phyloP scores from a whole-genome alignment of 306 rosid species.

The Quercus wislizeni region DNA sequence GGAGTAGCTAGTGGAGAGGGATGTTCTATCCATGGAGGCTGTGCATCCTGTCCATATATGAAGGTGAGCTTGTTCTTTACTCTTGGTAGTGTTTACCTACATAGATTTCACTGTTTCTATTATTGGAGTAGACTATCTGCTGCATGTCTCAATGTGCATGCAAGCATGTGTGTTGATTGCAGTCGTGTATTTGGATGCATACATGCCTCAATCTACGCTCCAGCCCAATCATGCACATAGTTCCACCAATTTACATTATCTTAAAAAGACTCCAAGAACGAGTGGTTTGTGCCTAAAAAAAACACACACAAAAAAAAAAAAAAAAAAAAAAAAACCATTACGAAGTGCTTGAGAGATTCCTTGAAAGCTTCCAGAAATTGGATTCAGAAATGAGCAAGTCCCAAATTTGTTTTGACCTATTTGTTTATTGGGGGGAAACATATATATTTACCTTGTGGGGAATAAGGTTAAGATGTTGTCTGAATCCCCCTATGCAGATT shows the following conservation, averaged over 20 bases:
- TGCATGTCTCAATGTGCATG: background rate
- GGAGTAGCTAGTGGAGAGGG: conserved; percentile 94
- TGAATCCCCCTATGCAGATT: no score
- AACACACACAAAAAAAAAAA: no score
- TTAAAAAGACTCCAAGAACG: background rate
- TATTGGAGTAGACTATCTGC: background rate
- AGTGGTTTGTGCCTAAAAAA: no score
- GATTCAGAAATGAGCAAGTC: no score
- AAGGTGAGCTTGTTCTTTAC: conserved; percentile 50
- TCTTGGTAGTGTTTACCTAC: background rate
- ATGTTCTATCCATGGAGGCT: conserved; percentile 91
- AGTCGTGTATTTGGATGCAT: background rate
- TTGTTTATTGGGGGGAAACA: no score
- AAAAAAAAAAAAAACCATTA: no score
- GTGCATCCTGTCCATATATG: conserved; percentile 99
- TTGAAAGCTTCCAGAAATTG: no score
- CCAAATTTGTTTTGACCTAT: no score
- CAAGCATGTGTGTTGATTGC: background rate
- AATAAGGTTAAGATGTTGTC: no score
- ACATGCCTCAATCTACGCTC: background rate
- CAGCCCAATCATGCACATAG: background rate
- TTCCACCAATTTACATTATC: background rate
- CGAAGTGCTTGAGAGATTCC: no score
- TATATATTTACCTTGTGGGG: no score
- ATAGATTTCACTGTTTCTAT: conserved; percentile 13